Evolutionary conservation across 306 rosid genomes (phyloP), one percentile per base, ranked within the genome.

Genomic region (Luffa acutangula): DNA sequence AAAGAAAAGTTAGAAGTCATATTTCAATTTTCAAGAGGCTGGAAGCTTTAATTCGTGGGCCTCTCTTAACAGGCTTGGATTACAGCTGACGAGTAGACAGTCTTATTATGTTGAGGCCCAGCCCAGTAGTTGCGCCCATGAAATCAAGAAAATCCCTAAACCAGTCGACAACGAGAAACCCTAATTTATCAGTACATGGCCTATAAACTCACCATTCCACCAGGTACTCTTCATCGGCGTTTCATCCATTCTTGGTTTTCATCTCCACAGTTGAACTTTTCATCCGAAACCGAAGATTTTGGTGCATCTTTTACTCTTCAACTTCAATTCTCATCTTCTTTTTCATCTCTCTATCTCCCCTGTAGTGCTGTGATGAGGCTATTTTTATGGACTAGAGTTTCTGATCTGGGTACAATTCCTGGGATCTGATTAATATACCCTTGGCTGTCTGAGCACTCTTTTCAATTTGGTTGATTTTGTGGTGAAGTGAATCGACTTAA

Each of bases 401-500:
- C 94, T 90, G 97, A 94, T 94, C 82, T 88, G 92, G 93, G 90
- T n/a, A 25, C 53, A 41, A 62, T 41, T 33, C 91, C 78, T 93
- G 60, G 87, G 72, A 94, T 49, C 56, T 93, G 97, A 91, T 91
- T 92, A 81, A 14, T 34, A 86, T 86, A 83, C 97, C 97, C 96
- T 92, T 92, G 97, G 97, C 97, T 95, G 97, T 95, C 97, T 88
- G 94, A 91, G 99, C 97, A 87, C 91, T 65, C 60, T 37, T 8
- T 43, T 3, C 7, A 46, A 57, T 14, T 33, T 14, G 63, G 12
- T n/a, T 10, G 33, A 25, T 9, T 42, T 42, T 11, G 10, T 17
- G 10, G 20, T 0, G 0, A 9, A 1, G 20, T 2, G 7, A 6
- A 9, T 42, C 5, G n/a, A 70, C 33, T 56, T 37, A 51, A n/a